Conservation (phyloP, 345 rosid genomes). For the Hibiscus trionum region DNA sequence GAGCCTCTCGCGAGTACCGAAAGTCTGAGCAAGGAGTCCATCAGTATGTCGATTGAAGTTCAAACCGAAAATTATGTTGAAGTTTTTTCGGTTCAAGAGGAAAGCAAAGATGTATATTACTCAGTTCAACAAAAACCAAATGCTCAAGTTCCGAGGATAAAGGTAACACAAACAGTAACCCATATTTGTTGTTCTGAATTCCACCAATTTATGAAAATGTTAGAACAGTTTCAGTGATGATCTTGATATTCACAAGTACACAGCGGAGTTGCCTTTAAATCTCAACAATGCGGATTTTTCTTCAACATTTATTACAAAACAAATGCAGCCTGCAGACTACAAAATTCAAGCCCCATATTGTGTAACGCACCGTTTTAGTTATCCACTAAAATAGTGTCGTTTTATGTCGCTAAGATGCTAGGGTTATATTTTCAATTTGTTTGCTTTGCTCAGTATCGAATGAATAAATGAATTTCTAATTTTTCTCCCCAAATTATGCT, state of each 20-base stretch:
- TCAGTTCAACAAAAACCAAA: slow-evolving; percentile 35
- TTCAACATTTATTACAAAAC: not conserved
- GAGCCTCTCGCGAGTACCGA: slow-evolving; percentile 20
- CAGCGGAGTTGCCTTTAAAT: not conserved
- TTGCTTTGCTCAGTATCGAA: no score
- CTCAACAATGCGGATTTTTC: not conserved
- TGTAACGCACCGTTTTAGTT: no score
- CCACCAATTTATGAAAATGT: not conserved
- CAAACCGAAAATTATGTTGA: slow-evolving; percentile 55
- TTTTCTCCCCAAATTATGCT: no score
- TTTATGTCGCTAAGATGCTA: no score
- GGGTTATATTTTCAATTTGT: no score
- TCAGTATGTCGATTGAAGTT: slow-evolving; percentile 64
- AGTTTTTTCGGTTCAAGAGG: slow-evolving; percentile 32
- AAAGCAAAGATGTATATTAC: slow-evolving; percentile 21
- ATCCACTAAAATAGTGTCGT: no score
- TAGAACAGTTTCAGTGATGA: not conserved
- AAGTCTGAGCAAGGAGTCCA: slow-evolving; percentile 47
- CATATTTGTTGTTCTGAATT: not conserved
- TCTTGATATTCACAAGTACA: not conserved
- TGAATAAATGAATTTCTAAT: no score
- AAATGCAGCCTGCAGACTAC: not conserved
- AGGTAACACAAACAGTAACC: slow-evolving; percentile 33
- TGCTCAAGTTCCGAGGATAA: slow-evolving; percentile 40
- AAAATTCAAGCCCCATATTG: not conserved